phyloP scores from a whole-genome alignment of 768 basidiomycete genomes.

The Daedaleopsis sinensis region DNA sequence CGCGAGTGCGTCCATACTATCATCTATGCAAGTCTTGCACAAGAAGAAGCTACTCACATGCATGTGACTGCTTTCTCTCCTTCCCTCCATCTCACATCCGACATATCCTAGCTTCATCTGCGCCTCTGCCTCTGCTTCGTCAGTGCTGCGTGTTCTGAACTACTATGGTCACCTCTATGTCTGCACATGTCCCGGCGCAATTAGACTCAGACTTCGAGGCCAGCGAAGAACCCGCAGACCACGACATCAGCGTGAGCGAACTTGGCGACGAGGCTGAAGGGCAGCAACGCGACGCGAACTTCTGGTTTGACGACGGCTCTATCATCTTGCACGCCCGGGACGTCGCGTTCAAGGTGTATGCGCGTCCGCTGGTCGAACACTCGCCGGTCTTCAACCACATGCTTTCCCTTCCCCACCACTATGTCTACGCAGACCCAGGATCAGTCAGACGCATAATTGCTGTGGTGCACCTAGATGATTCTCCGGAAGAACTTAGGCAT shows the following conservation, averaged over 20 bases:
- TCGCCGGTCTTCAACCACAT: constrained; percentile 14
- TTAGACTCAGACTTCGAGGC: too few species aligned
- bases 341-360: constrained; percentile 7
- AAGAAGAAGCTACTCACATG: too few species aligned
- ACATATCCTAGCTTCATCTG: too few species aligned
- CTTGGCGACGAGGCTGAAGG: not conserved
- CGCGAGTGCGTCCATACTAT: too few species aligned
- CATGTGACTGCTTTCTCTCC: too few species aligned
- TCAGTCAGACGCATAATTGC: not conserved
- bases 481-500: not conserved
- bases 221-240: not conserved
- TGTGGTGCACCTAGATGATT: not conserved
- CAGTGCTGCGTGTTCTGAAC: too few species aligned
- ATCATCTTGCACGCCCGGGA: constrained; percentile 6
- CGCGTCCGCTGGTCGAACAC: constrained; percentile 4
- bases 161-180: too few species aligned
- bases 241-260: not conserved
- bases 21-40: too few species aligned
- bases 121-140: too few species aligned
- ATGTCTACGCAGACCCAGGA: not conserved
- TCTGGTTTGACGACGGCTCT: constrained; percentile 16
- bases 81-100: too few species aligned
- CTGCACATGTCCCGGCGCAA: too few species aligned
- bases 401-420: not conserved
- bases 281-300: not conserved